Percentiles rank a stretch among this genome's conserved stretches.
Conservation (phyloP, 371 early-diverging fungal species). For the Mortierella sp. region DNA sequence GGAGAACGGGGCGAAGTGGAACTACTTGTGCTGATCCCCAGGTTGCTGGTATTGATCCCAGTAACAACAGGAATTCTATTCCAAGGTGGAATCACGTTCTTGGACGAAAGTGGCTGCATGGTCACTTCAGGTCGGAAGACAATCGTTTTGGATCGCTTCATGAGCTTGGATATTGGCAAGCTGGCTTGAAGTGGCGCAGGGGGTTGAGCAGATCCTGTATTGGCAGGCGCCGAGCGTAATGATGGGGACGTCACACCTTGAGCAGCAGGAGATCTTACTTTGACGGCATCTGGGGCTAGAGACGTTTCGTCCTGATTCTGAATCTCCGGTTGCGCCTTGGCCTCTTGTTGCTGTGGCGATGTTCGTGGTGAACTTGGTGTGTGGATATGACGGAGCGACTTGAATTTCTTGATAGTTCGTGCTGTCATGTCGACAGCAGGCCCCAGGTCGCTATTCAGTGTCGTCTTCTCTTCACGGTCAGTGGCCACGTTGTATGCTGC, state of each 20-base stretch:
- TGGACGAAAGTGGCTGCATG: conserved; percentile 47
- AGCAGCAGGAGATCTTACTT: no score
- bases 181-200: not conserved
- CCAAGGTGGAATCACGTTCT: conserved; percentile 51
- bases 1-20: conserved; percentile 21
- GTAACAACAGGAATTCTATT: conserved; percentile 36
- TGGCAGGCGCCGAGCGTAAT: no score
- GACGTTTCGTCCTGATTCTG: not conserved
- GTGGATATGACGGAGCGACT: conserved; percentile 33
- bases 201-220: no score
- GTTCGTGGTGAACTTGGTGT: not conserved
- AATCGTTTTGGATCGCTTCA: conserved; percentile 45
- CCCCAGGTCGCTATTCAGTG: not conserved
- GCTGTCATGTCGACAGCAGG: conserved; percentile 15
- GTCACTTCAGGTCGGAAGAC: conserved; percentile 48
- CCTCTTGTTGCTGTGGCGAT: not conserved
- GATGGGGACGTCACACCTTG: no score
- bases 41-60: no score
- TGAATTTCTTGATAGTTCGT: conserved; percentile 41
- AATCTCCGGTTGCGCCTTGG: not conserved
- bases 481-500: no score
- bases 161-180: conserved; percentile 19
- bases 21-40: not conserved
- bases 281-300: not conserved
- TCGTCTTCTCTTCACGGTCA: not conserved